A percentile compares a stretch with the other conserved stretches of the same genome.
Conservation (phyloP, 352 stramenopile genomes). For the Globisporangium megalacanthum region DNA sequence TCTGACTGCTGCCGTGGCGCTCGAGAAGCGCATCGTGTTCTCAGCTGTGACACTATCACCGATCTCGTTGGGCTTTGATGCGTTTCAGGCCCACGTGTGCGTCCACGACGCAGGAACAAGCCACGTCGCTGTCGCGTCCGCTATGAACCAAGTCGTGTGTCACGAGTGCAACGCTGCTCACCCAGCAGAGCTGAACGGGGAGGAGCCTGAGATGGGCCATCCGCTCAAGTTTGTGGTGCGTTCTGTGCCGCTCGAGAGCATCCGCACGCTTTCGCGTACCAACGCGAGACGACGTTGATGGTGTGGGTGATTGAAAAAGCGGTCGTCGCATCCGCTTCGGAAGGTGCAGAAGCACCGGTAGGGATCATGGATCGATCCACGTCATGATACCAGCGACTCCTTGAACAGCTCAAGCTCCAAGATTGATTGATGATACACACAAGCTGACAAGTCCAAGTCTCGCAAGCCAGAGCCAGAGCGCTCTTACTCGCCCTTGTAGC, state of each 20-base stretch:
- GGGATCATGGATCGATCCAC: no score
- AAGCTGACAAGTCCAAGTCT: no score
- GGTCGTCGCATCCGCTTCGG: conserved; percentile 11
- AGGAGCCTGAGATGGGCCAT: neutral
- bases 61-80: conserved; percentile 51
- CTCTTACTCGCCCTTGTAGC: conserved; percentile 33
- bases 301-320: conserved; percentile 37
- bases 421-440: no score
- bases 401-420: no score
- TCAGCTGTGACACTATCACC: conserved; percentile 37
- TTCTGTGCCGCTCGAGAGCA: conserved; percentile 10
- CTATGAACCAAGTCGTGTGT: conserved; percentile 27
- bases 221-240: conserved; percentile 25
- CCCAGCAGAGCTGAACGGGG: neutral
- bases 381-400: no score
- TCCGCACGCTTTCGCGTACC: conserved; percentile 39
- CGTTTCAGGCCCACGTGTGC: conserved; percentile 41
- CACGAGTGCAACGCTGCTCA: conserved; percentile 6
- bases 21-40: conserved; percentile 55
- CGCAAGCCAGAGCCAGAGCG: neutral
- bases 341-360: neutral
- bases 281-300: conserved; percentile 36
- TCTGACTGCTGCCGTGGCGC: conserved; percentile 24
- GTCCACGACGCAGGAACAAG: conserved; percentile 15
- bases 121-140: neutral